Evolutionary conservation across 2,329 filamentous ascomycete species (phyloP), one percentile per base, ranked within the genome.

Genomic region (Blastomyces silverae): DNA sequence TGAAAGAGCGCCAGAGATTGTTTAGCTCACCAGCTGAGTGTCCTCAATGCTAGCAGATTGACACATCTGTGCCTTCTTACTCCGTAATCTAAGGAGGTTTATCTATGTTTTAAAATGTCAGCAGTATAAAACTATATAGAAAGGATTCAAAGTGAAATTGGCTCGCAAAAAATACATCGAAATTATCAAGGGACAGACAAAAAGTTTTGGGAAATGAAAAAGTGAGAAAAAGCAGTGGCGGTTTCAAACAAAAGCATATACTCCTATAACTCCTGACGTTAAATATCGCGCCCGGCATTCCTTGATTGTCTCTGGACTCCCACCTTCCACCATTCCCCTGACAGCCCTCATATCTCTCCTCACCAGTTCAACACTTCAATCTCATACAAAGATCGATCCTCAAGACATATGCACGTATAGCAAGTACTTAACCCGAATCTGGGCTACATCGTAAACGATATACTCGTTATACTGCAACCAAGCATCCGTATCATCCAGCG

Each of bases 361-460:
- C 34, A 4, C 34, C 34, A 39, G 37, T 6, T 37, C 1, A 8
- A 57, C 13, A 57, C 17, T 8, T 25, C 20, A 31, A 2, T 7
- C 17, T 11, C 34, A 17, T 10, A 60, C 57, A 34, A 50, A 31
- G 10, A 39, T 39, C 37, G 37, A 39, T 11, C 7, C 48, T 64
- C 44, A 65, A 25, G 28, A 28, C 76, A 80, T 80, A n/a, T 72
- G 64, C 7, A 80, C 77, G 31, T 76, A 73, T 55, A 81, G 75
- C 48, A 82, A 69, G 68, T 82, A 82, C 28, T 75, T 73, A 67
- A 79, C 73, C 22, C 75, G 75, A 65, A 82, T 77, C 72, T 82
- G 80, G n/a, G 77, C 75, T 34, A 80, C 75, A 69, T 81, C 78
- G 65, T 82, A 82, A 31, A 77, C 77, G 61, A 81, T 81, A 67